Percentiles rank a stretch among this genome's conserved stretches.
Evolutionary conservation across 1,284 basidiomycete genomes (phyloP).

Genomic region (Gomphus sp.): DNA sequence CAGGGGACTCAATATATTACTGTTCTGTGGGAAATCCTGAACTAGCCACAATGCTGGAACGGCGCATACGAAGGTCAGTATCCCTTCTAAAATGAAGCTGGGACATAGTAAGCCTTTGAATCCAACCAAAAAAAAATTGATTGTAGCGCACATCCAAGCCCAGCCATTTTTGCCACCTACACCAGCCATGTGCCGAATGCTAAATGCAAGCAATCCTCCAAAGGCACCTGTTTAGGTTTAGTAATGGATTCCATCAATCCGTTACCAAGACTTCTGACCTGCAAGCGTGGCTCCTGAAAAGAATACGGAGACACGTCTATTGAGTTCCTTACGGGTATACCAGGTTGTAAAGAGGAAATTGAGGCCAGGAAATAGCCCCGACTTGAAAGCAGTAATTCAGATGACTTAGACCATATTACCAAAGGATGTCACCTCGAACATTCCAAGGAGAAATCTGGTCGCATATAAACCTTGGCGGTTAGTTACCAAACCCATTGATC

Average conservation of each 20-base stretch:
- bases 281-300: constrained; percentile 24
- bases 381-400: neutral
- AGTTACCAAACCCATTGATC: constrained; percentile 21
- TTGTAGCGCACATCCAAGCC: constrained; percentile 24
- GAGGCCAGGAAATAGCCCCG: constrained; percentile 19
- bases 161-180: constrained; percentile 30
- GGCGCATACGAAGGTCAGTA: constrained; percentile 17
- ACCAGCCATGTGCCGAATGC: constrained; percentile 25
- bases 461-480: constrained; percentile 25
- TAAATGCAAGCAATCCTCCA: constrained; percentile 17
- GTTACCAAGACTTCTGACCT: constrained; percentile 9
- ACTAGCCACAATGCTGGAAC: constrained; percentile 17
- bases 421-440: constrained; percentile 17
- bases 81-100: constrained; percentile 14
- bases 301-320: constrained; percentile 21
- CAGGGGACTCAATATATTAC: constrained; percentile 13
- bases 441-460: constrained; percentile 25
- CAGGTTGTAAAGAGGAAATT: constrained; percentile 20
- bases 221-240: constrained; percentile 12
- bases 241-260: constrained; percentile 15
- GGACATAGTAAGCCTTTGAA: neutral
- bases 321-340: constrained; percentile 15
- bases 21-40: constrained; percentile 20
- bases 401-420: neutral
- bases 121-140: no score